Percentiles rank a stretch among this genome's conserved stretches.
Conservation (phyloP, 345 rosid species). For the Sonneratia alba region DNA sequence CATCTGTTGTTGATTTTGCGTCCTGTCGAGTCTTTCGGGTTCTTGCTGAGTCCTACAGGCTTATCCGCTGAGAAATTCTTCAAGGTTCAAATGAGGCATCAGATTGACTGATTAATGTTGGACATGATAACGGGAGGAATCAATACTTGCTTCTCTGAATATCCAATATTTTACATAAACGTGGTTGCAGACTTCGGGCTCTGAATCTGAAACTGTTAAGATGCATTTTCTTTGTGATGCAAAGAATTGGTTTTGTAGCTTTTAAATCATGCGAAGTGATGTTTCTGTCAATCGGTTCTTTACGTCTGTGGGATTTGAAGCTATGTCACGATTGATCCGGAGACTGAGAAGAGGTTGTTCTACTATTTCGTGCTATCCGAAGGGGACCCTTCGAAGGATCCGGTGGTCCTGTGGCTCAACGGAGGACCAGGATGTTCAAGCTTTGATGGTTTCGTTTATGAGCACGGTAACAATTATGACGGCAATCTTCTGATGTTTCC, state of each 20-base stretch:
- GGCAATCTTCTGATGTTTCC: neutral
- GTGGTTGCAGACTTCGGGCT: neutral
- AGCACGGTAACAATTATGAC: conserved; percentile 15
- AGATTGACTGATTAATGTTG: neutral
- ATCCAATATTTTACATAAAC: neutral
- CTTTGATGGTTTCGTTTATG: conserved; percentile 35
- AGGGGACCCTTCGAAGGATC: conserved; percentile 22
- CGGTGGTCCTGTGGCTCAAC: conserved; percentile 35
- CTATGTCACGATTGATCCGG: conserved; percentile 12
- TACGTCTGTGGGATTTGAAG: neutral
- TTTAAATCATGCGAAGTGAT: neutral
- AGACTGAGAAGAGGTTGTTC: conserved; percentile 18
- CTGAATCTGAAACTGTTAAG: neutral
- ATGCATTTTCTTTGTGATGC: neutral
- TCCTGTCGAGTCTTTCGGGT: neutral
- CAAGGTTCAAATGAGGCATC: neutral
- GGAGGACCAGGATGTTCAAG: conserved; percentile 44
- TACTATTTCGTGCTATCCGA: conserved; percentile 29
- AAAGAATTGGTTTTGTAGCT: neutral
- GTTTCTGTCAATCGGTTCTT: neutral
- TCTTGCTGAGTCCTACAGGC: neutral
- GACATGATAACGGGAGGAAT: neutral
- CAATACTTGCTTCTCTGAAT: neutral
- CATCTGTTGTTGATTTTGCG: neutral
- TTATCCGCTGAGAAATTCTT: neutral